A percentile compares a stretch with the other conserved stretches of the same genome.
phyloP scores from a whole-genome alignment of 176 grass and related monocot species.

The Ananas comosus region DNA sequence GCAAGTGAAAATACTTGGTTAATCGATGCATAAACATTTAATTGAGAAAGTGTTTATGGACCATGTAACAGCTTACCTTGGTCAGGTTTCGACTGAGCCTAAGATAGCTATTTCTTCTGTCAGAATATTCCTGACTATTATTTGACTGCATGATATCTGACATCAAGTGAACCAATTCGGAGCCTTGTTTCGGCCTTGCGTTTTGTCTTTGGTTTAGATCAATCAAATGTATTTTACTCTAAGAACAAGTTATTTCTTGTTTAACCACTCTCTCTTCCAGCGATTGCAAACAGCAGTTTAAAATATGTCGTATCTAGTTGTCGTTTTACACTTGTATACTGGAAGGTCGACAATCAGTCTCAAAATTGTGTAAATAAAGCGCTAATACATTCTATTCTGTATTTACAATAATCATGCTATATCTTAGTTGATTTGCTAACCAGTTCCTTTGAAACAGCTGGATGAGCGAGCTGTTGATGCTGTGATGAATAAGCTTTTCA shows the following conservation, averaged over 20 bases:
- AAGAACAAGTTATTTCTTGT: not conserved
- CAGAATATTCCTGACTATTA: no score
- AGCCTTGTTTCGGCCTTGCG: not conserved
- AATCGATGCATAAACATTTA: no score
- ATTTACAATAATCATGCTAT: slow-evolving; percentile 8
- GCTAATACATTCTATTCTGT: not conserved
- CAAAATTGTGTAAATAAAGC: not conserved
- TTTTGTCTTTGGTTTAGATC: not conserved
- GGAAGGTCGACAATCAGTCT: not conserved
- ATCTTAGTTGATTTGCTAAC: slow-evolving; percentile 15
- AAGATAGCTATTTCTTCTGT: no score
- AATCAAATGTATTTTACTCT: not conserved
- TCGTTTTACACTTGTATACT: no score
- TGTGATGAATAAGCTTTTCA: slow-evolving; percentile 81
- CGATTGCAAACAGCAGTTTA: not conserved
- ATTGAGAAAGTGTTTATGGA: no score
- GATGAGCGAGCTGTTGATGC: slow-evolving; percentile 79
- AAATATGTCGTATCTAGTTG: not conserved
- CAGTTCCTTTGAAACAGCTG: slow-evolving; percentile 41
- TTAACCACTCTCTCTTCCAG: not conserved
- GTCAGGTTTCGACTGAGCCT: no score
- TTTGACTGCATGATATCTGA: not conserved
- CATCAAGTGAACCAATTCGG: not conserved
- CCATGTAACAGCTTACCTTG: no score
- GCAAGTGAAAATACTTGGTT: no score